Evolutionary conservation across 768 basidiomycete species (phyloP).

Genomic region (Rhodosporidiobolus sp.): DNA sequence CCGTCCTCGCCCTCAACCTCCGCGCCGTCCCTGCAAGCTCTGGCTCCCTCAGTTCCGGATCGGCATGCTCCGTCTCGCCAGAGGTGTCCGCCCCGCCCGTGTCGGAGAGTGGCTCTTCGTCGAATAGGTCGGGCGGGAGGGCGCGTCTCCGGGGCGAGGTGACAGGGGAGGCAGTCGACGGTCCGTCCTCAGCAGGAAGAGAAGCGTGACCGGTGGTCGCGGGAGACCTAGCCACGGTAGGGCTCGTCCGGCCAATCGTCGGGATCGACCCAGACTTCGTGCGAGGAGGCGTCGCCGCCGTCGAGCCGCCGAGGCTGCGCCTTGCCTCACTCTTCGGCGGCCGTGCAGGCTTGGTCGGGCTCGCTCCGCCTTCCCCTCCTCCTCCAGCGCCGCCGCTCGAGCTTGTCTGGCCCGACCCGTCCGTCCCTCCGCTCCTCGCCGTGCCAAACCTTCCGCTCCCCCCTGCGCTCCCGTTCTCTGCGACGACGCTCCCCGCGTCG

Average conservation of each 20-base stretch:
- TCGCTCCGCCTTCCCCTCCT: too few relatives aligned
- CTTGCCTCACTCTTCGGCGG: slow-evolving; percentile 20
- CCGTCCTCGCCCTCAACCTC: slow-evolving; percentile 18
- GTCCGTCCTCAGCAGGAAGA: too few relatives aligned
- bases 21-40: not conserved
- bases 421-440: not conserved
- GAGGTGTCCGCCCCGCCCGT: not conserved
- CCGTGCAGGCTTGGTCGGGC: slow-evolving; percentile 10
- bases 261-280: not conserved
- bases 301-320: not conserved
- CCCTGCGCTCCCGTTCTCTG: not conserved
- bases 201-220: too few relatives aligned
- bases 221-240: slow-evolving; percentile 6
- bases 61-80: not conserved
- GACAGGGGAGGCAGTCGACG: too few relatives aligned
- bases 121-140: not conserved
- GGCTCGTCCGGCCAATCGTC: not conserved
- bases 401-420: too few relatives aligned
- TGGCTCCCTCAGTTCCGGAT: not conserved
- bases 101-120: not conserved
- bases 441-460: not conserved
- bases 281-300: slow-evolving; percentile 3
- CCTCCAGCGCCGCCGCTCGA: not conserved
- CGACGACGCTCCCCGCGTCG: slow-evolving; percentile 10
- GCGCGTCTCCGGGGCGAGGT: too few relatives aligned